Conservation (phyloP, 352 stramenopile species). For the Aphanomyces cochlioides region DNA sequence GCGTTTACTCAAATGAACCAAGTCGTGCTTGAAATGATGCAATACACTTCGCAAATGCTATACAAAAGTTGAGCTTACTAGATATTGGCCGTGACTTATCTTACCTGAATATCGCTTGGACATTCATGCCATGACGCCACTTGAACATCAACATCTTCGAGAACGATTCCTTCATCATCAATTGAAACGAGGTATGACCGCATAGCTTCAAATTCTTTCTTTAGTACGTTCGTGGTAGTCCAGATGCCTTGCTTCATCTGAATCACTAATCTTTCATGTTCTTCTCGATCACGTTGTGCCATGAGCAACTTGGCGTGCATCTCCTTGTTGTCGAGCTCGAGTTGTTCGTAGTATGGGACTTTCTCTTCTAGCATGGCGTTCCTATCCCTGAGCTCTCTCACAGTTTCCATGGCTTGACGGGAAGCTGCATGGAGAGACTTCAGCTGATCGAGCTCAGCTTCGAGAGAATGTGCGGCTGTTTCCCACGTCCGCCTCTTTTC, state of each 20-base stretch:
- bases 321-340: constrained; percentile 48
- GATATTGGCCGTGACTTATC: not conserved
- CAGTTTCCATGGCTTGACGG: constrained; percentile 1
- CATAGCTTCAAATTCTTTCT: constrained; percentile 29
- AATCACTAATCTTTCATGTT: constrained; percentile 20
- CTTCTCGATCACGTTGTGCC: constrained; percentile 41
- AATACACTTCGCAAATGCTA: constrained; percentile 22
- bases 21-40: constrained; percentile 26
- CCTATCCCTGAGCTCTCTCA: constrained; percentile 37
- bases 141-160: constrained; percentile 24
- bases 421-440: constrained; percentile 31
- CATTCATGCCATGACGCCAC: constrained; percentile 29
- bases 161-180: constrained; percentile 18
- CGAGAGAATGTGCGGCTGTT: constrained; percentile 34
- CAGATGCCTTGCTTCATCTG: constrained; percentile 30
- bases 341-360: constrained; percentile 39
- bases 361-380: constrained; percentile 41
- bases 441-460: constrained; percentile 42
- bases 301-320: constrained; percentile 45
- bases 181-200: constrained; percentile 20
- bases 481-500: constrained; percentile 56
- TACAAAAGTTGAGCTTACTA: not conserved
- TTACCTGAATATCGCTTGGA: constrained; percentile 27
- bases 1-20: constrained; percentile 25
- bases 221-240: constrained; percentile 21